Percentiles rank a stretch among this genome's conserved stretches.
phyloP scores from a whole-genome alignment of 1,284 basidiomycete species.

The Cutaneotrichosporon cavernicola region DNA sequence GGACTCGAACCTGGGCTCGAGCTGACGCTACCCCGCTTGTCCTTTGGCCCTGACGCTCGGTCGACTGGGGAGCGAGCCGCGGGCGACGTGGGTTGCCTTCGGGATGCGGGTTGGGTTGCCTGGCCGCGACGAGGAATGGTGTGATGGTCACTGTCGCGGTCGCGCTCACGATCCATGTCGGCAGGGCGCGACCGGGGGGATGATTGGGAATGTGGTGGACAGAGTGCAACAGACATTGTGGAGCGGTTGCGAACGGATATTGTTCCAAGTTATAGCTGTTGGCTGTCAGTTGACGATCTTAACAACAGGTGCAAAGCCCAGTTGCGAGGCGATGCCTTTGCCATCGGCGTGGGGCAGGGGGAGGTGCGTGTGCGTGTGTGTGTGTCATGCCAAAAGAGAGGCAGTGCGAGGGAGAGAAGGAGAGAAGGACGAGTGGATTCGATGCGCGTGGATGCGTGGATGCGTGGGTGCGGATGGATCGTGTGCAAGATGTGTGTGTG shows the following conservation, averaged over 20 bases:
- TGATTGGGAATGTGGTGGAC: constrained; percentile 3
- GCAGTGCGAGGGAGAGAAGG: neutral
- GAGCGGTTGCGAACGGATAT: neutral
- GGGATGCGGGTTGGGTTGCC: constrained; percentile 10
- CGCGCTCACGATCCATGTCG: constrained; percentile 11
- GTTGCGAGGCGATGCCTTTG: neutral
- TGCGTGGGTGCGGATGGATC: neutral
- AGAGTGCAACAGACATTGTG: constrained; percentile 12
- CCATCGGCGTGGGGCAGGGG: neutral
- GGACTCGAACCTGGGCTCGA: constrained; percentile 1
- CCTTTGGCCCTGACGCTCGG: neutral
- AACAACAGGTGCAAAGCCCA: neutral
- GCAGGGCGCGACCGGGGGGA: neutral
- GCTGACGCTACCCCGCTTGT: neutral
- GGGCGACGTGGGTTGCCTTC: constrained; percentile 5
- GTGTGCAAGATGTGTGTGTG: neutral
- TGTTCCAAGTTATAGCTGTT: neutral
- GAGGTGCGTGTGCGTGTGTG: neutral
- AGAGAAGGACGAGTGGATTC: neutral
- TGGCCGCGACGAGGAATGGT: constrained; percentile 14
- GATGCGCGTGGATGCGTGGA: neutral
- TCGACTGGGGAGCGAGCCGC: constrained; percentile 4
- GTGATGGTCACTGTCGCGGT: constrained; percentile 7
- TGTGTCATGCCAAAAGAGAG: no score
- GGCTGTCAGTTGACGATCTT: neutral